Conservation (phyloP, 805 yeast genomes). For the Tetrapisispora pingtungensis region DNA sequence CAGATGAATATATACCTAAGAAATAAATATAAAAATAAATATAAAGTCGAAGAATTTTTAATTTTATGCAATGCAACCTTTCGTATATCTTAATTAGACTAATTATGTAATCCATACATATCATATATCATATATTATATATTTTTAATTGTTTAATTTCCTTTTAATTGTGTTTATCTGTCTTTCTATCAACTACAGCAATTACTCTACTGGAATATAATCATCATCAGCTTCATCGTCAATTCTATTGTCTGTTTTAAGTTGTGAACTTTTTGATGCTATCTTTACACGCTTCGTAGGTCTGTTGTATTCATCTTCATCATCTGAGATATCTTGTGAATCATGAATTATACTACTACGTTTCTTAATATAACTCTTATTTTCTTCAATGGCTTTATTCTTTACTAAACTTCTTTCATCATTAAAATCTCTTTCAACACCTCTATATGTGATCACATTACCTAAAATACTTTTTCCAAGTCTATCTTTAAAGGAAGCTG, state of each 20-base stretch:
- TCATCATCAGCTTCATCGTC: not conserved
- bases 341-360: slow-evolving; percentile 15
- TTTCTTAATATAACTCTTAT: slow-evolving; percentile 23
- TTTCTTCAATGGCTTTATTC: slow-evolving; percentile 44
- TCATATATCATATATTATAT: no score
- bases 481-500: slow-evolving; percentile 55
- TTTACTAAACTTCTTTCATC: slow-evolving; percentile 59
- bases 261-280: not conserved
- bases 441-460: slow-evolving; percentile 64
- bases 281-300: slow-evolving; percentile 12
- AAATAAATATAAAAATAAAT: no score
- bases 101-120: no score
- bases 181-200: no score
- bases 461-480: slow-evolving; percentile 69
- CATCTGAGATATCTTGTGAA: slow-evolving; percentile 16
- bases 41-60: no score
- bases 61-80: not conserved
- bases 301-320: slow-evolving; percentile 11
- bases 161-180: no score
- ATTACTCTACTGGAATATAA: not conserved
- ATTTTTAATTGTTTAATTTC: no score
- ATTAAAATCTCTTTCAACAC: slow-evolving; percentile 63
- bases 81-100: not conserved
- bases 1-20: no score
- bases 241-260: not conserved